These are phyloP conservation scores for Emmonsiellopsis sp. DNA, from an alignment of 2,329 filamentous ascomycete genomes.

Conservation along the genomic window DNA sequence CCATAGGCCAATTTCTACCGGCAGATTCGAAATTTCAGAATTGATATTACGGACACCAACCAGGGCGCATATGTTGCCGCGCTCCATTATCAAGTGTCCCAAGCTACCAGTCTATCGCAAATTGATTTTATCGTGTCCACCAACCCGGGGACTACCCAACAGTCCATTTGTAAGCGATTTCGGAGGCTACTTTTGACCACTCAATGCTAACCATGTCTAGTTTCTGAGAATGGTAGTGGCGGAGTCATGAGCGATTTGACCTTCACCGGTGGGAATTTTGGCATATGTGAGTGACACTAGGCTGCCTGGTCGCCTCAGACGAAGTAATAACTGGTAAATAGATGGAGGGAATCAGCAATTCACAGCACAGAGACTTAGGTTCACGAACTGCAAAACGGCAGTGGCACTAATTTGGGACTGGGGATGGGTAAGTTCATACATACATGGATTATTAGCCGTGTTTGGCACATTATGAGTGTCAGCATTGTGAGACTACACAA, in stretches of 20 bases:
- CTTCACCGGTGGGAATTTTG: conserved; percentile 1
- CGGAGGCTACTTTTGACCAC: background rate
- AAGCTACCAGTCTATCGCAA: conserved; percentile 5
- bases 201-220: background rate
- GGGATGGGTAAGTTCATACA: conserved; percentile 1
- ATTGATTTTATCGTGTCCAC: conserved; percentile 2
- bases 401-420: conserved; percentile 2
- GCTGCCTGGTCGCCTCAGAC: background rate
- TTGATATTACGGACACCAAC: conserved; percentile 23
- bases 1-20: conserved; percentile 15
- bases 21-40: conserved; percentile 15
- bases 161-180: background rate
- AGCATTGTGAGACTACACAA: background rate
- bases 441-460: background rate
- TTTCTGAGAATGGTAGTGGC: conserved; percentile 3
- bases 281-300: background rate
- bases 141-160: background rate
- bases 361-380: conserved; percentile 1
- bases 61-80: conserved; percentile 28
- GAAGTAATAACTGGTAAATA: background rate
- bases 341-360: conserved; percentile 3
- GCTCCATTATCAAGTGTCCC: conserved; percentile 11
- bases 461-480: background rate
- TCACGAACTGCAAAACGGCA: conserved; percentile 1
- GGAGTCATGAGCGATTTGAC: conserved; percentile 1